These are phyloP conservation scores for Xylaria bambusicola DNA, from an alignment of 495 filamentous ascomycete species.

Conservation along the genomic window DNA sequence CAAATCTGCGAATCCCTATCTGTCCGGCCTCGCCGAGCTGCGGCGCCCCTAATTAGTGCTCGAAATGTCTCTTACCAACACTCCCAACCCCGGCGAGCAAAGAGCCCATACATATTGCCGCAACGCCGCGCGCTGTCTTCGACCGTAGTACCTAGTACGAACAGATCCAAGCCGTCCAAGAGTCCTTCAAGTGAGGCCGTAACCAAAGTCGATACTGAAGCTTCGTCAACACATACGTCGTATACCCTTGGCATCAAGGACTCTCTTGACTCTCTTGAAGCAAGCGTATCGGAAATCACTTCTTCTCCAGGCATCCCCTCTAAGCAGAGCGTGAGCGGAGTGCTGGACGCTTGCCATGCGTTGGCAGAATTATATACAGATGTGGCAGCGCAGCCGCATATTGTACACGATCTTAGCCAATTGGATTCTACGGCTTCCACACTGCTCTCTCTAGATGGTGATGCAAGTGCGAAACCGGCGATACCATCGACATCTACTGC, in stretches of 20 bases:
- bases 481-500: neutral
- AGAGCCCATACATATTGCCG: constrained; percentile 3
- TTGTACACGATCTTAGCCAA: constrained; percentile 26
- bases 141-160: constrained; percentile 15
- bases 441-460: constrained; percentile 27
- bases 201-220: constrained; percentile 2
- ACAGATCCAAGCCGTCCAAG: too few relatives aligned
- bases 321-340: constrained; percentile 22
- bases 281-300: constrained; percentile 18
- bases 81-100: neutral
- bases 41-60: constrained; percentile 13
- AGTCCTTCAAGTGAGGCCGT: too few relatives aligned
- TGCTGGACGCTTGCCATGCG: constrained; percentile 27
- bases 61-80: constrained; percentile 9
- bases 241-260: constrained; percentile 22
- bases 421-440: constrained; percentile 28
- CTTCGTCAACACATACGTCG: constrained; percentile 9
- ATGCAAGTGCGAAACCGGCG: neutral
- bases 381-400: constrained; percentile 22
- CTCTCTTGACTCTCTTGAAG: constrained; percentile 25
- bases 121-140: constrained; percentile 17
- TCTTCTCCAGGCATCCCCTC: constrained; percentile 20
- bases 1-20: constrained; percentile 34
- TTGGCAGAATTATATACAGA: constrained; percentile 28
- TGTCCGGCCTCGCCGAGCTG: constrained; percentile 19